These are phyloP conservation scores for Picea glauca DNA, from an alignment of 75 land plant genomes.

Conservation along the genomic window DNA sequence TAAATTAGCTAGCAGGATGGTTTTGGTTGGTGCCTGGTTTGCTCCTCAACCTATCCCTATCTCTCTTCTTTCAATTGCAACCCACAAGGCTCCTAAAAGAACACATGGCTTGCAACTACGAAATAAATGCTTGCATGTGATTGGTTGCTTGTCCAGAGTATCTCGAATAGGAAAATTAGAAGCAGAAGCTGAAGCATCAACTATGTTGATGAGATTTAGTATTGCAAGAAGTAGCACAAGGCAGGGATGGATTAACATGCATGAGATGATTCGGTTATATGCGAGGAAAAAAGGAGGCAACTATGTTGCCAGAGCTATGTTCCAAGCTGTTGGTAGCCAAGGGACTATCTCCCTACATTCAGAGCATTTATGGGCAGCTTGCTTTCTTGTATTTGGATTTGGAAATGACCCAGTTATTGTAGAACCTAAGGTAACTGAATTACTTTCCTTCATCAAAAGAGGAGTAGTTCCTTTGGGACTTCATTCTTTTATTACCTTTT, in stretches of 20 bases:
- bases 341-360: slow-evolving; percentile 44
- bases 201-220: slow-evolving; percentile 61
- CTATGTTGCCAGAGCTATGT: slow-evolving; percentile 56
- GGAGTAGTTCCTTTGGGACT: slow-evolving; percentile 69
- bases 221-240: slow-evolving; percentile 58
- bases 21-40: slow-evolving; percentile 78
- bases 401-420: slow-evolving; percentile 61
- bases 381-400: slow-evolving; percentile 69
- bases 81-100: slow-evolving; percentile 43
- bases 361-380: slow-evolving; percentile 89
- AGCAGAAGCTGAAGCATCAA: slow-evolving; percentile 51
- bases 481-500: slow-evolving; percentile 57
- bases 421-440: slow-evolving; percentile 63
- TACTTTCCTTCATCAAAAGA: slow-evolving; percentile 58
- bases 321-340: slow-evolving; percentile 43
- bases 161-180: slow-evolving; percentile 51
- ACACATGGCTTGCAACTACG: slow-evolving; percentile 13
- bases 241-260: slow-evolving; percentile 50
- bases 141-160: slow-evolving; percentile 39
- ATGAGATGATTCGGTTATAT: slow-evolving; percentile 65
- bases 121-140: slow-evolving; percentile 29
- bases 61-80: slow-evolving; percentile 57
- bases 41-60: slow-evolving; percentile 70
- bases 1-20: slow-evolving; percentile 75
- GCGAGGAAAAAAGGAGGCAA: slow-evolving; percentile 56